Evolutionary conservation across 192 early-diverging fungal species (phyloP).

Genomic region (Backusella westeae): DNA sequence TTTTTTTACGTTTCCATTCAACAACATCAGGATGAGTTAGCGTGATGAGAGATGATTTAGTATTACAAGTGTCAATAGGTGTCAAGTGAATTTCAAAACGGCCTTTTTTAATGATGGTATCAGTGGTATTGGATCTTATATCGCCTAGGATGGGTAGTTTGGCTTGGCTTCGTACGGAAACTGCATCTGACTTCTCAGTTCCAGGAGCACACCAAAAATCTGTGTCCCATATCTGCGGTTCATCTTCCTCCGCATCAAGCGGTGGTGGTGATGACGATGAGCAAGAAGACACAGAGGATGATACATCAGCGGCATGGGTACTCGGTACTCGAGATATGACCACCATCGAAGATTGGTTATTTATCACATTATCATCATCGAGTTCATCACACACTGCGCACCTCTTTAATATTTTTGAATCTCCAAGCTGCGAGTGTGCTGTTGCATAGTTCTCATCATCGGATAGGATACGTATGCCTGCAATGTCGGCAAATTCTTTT

Average conservation of each 20-base stretch:
- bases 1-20: constrained; percentile 18
- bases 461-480: constrained; percentile 29
- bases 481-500: constrained; percentile 36
- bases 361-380: not conserved
- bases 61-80: not conserved
- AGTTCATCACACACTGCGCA: not conserved
- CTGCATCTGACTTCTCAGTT: not conserved
- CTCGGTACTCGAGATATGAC: not conserved
- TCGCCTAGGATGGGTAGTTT: constrained; percentile 16
- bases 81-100: constrained; percentile 21
- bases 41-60: not conserved
- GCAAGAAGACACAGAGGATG: not conserved
- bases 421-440: not conserved
- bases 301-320: not conserved
- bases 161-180: not conserved
- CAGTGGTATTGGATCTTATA: not conserved
- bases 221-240: not conserved
- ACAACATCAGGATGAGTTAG: not conserved
- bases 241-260: not conserved
- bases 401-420: not conserved
- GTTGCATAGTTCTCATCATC: constrained; percentile 5
- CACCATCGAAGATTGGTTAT: not conserved
- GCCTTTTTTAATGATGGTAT: constrained; percentile 15
- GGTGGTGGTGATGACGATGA: not conserved
- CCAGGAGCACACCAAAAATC: not conserved